These are phyloP conservation scores for Angomonas desouzai DNA, from an alignment of 208 protist genomes.

Conservation along the genomic window DNA sequence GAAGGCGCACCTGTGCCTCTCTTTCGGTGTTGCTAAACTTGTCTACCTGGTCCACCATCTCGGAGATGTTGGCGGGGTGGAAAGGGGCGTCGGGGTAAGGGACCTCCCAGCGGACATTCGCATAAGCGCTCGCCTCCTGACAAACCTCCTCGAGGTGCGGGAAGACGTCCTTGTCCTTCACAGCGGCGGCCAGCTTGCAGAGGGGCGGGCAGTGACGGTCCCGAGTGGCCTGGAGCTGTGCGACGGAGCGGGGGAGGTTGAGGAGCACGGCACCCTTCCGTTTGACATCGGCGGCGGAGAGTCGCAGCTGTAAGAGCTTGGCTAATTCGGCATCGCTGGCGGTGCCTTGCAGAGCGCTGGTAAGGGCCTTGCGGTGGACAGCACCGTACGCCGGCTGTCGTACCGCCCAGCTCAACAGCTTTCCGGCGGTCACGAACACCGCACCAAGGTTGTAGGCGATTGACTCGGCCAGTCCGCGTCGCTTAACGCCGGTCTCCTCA, in stretches of 20 bases:
- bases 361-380: slow-evolving; percentile 43
- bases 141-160: not conserved
- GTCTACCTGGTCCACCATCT: slow-evolving; percentile 54
- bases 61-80: slow-evolving; percentile 44
- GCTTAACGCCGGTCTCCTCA: slow-evolving; percentile 28
- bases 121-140: slow-evolving; percentile 11
- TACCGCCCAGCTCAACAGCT: slow-evolving; percentile 79
- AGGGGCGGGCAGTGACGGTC: slow-evolving; percentile 17
- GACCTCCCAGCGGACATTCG: slow-evolving; percentile 25
- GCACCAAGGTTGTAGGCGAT: slow-evolving; percentile 59
- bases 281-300: slow-evolving; percentile 60
- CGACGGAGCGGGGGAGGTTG: slow-evolving; percentile 51
- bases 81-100: slow-evolving; percentile 26
- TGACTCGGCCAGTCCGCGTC: slow-evolving; percentile 57
- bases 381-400: slow-evolving; percentile 43
- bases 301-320: slow-evolving; percentile 41
- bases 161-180: slow-evolving; percentile 17
- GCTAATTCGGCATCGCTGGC: slow-evolving; percentile 41
- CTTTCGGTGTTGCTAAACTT: slow-evolving; percentile 28
- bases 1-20: slow-evolving; percentile 28
- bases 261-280: slow-evolving; percentile 66
- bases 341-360: slow-evolving; percentile 26
- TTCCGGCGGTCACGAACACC: slow-evolving; percentile 58
- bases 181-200: slow-evolving; percentile 20
- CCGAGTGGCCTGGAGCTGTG: slow-evolving; percentile 25